phyloP scores from a whole-genome alignment of 768 basidiomycete genomes.

The Serendipita vermifera region DNA sequence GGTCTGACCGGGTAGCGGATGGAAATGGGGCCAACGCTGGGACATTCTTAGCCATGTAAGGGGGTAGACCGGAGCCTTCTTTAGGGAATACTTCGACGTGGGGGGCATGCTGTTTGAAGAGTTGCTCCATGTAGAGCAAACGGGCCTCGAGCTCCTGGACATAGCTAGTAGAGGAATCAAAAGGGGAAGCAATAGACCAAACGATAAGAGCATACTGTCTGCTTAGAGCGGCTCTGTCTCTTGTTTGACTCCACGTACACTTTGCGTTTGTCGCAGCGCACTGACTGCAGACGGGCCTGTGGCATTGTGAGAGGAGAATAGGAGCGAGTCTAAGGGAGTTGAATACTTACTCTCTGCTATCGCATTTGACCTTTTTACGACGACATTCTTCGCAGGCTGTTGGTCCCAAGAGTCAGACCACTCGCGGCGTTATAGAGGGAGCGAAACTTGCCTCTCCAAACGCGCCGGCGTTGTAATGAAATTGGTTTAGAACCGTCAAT shows the following conservation, averaged over 20 bases:
- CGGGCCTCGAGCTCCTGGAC: conserved; percentile 85
- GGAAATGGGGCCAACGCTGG: neutral
- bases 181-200: conserved; percentile 13
- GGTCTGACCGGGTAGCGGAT: neutral
- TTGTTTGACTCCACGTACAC: conserved; percentile 85
- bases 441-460: conserved; percentile 59
- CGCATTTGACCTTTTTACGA: conserved; percentile 89
- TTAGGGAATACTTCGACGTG: conserved; percentile 49
- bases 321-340: neutral
- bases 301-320: neutral
- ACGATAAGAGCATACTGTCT: conserved; percentile 51
- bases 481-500: conserved; percentile 50
- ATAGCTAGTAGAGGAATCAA: conserved; percentile 38
- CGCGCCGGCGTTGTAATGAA: conserved; percentile 63
- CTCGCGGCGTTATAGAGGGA: neutral
- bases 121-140: conserved; percentile 72
- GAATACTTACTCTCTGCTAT: conserved; percentile 46
- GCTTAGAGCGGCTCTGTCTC: conserved; percentile 79
- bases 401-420: conserved; percentile 16
- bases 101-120: conserved; percentile 74
- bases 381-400: conserved; percentile 27
- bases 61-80: conserved; percentile 9
- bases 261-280: conserved; percentile 59
- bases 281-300: conserved; percentile 60
- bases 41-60: conserved; percentile 10